Evolutionary conservation across 306 rosid genomes (phyloP).

Genomic region (Cicer pinnatifidum): DNA sequence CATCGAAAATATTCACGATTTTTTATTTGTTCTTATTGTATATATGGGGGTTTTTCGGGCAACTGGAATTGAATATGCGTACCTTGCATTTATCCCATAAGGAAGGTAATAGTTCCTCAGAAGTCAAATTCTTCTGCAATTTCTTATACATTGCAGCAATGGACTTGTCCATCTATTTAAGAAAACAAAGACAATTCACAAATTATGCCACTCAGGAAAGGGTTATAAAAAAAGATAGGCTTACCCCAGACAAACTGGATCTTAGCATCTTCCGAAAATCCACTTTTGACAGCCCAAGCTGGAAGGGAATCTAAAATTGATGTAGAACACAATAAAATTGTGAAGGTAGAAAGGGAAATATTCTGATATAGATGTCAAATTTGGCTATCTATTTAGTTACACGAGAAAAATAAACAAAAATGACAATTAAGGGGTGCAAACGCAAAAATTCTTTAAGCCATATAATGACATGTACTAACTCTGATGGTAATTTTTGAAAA

Average conservation of each 20-base stretch:
- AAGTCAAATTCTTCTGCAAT: slow-evolving; percentile 93
- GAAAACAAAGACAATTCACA: slow-evolving; percentile 35
- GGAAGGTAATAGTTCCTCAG: slow-evolving; percentile 95
- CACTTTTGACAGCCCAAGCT: slow-evolving; percentile 82
- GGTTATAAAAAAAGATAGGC: slow-evolving; percentile 33
- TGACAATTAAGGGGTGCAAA: background rate
- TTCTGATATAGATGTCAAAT: slow-evolving; percentile 23
- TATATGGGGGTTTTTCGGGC: background rate
- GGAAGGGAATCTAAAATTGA: slow-evolving; percentile 89
- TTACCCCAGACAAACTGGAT: slow-evolving; percentile 90
- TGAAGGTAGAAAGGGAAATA: slow-evolving; percentile 1
- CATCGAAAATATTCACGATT: background rate
- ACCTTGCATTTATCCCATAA: slow-evolving; percentile 99
- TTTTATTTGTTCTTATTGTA: background rate
- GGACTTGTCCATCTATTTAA: slow-evolving; percentile 79
- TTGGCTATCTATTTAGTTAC: background rate
- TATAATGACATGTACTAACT: slow-evolving; percentile 11
- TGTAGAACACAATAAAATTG: slow-evolving; percentile 36
- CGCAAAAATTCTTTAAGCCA: background rate
- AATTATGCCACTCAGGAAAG: slow-evolving; percentile 9
- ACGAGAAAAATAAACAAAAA: background rate
- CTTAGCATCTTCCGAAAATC: slow-evolving; percentile 89
- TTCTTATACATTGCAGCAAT: slow-evolving; percentile 83
- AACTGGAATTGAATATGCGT: slow-evolving; percentile 29
- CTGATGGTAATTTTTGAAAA: background rate